A percentile compares a stretch with the other conserved stretches of the same genome.
Evolutionary conservation across 345 rosid genomes (phyloP).

Genomic region (Barbarea vulgaris): DNA sequence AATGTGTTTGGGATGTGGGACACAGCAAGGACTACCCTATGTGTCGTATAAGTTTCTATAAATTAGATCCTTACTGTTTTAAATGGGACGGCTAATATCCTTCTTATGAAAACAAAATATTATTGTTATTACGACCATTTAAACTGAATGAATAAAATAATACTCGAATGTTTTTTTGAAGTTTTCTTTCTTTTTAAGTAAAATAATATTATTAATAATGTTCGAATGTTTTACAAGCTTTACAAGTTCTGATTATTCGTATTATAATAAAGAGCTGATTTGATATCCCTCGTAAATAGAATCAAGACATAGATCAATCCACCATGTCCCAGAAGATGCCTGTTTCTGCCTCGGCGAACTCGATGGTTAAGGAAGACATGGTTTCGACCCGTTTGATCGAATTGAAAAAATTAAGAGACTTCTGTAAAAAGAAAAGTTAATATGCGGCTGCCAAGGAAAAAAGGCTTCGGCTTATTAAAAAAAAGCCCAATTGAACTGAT

Average conservation of each 20-base stretch:
- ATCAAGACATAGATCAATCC: neutral
- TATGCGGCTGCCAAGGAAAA: neutral
- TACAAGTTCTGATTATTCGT: neutral
- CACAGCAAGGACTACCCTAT: neutral
- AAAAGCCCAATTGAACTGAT: neutral
- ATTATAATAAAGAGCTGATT: neutral
- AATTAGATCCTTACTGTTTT: neutral
- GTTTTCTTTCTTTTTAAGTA: neutral
- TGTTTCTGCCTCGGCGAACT: neutral
- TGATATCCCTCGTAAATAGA: neutral
- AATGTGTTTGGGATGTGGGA: neutral
- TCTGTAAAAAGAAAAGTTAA: neutral
- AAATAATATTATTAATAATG: too few relatives aligned
- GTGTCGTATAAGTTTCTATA: neutral
- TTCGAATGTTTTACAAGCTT: neutral
- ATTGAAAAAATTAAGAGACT: neutral
- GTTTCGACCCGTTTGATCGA: neutral
- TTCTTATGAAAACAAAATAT: neutral
- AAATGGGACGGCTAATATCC: neutral
- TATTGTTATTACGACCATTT: neutral
- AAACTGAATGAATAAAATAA: neutral
- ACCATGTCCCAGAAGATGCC: neutral
- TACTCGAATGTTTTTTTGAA: neutral
- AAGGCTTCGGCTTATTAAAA: neutral
- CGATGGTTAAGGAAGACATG: neutral